A percentile compares a stretch with the other conserved stretches of the same genome.
phyloP scores from a whole-genome alignment of 345 rosid species.

The Mallotus nudiflorus region DNA sequence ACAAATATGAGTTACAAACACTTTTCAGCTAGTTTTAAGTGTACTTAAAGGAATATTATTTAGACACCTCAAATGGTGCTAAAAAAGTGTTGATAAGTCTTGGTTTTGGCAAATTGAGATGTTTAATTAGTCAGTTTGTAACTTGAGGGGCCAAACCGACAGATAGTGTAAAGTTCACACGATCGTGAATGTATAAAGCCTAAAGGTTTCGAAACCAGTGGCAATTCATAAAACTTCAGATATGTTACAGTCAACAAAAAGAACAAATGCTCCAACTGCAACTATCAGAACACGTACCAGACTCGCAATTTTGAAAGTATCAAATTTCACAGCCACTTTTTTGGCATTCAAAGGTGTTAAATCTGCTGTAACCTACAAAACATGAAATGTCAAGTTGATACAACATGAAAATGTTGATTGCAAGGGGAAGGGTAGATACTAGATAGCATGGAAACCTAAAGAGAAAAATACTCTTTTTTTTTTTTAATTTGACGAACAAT shows the following conservation, averaged over 20 bases:
- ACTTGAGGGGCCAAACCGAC: too few relatives aligned
- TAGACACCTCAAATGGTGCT: too few relatives aligned
- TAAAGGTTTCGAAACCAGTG: background rate
- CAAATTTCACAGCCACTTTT: conserved; percentile 85
- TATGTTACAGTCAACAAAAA: background rate
- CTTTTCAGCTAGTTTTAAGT: too few relatives aligned
- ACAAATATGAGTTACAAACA: too few relatives aligned
- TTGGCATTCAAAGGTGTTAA: conserved; percentile 67
- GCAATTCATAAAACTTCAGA: background rate
- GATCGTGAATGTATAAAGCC: too few relatives aligned
- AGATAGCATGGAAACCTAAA: background rate
- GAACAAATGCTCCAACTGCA: background rate
- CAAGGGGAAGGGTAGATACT: background rate
- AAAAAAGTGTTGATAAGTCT: too few relatives aligned
- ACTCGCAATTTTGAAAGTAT: conserved; percentile 69
- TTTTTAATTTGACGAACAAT: too few relatives aligned
- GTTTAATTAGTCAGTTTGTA: too few relatives aligned
- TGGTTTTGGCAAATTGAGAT: too few relatives aligned
- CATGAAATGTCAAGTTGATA: conserved; percentile 13
- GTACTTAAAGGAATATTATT: too few relatives aligned
- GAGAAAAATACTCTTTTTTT: background rate
- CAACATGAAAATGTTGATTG: background rate
- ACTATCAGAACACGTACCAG: conserved; percentile 48
- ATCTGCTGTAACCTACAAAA: conserved; percentile 78
- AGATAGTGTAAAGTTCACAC: too few relatives aligned